Evolutionary conservation across 2,329 filamentous ascomycete species (phyloP).

Genomic region (Trichophyton mentagrophytes): DNA sequence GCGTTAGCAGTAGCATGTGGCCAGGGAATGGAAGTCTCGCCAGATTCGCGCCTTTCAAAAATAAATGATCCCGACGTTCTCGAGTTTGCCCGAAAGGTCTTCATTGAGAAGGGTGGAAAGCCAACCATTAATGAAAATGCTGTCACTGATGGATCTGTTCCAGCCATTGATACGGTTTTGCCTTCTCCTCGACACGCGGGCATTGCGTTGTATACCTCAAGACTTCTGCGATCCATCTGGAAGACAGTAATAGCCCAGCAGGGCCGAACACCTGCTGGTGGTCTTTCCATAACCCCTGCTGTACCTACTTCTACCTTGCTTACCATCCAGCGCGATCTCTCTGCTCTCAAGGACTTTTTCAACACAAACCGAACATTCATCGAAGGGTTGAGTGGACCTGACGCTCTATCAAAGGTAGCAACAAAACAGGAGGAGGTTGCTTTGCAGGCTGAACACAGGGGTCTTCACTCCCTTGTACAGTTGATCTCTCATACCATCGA

Average conservation of each 20-base stretch:
- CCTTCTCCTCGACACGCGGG: slow-evolving; percentile 85
- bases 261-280: slow-evolving; percentile 43
- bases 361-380: slow-evolving; percentile 82
- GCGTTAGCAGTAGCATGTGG: slow-evolving; percentile 90
- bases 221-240: slow-evolving; percentile 84
- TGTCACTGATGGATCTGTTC: slow-evolving; percentile 44
- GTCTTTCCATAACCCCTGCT: slow-evolving; percentile 52
- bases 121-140: slow-evolving; percentile 72
- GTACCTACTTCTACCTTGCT: slow-evolving; percentile 57
- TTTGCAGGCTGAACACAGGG: slow-evolving; percentile 85
- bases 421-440: slow-evolving; percentile 85
- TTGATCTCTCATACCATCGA: slow-evolving; percentile 86
- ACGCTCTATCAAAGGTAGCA: slow-evolving; percentile 62
- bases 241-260: slow-evolving; percentile 58
- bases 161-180: slow-evolving; percentile 67
- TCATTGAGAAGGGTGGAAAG: slow-evolving; percentile 85
- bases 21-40: slow-evolving; percentile 69
- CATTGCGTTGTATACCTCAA: slow-evolving; percentile 72
- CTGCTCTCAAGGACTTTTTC: slow-evolving; percentile 68
- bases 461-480: slow-evolving; percentile 71
- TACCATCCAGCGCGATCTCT: slow-evolving; percentile 65
- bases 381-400: slow-evolving; percentile 82
- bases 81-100: slow-evolving; percentile 71
- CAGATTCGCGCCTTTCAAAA: slow-evolving; percentile 55
- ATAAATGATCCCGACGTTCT: slow-evolving; percentile 73